Evolutionary conservation across 148 eudicot species (phyloP), one percentile per base, ranked within the genome.

Genomic region (Suaeda aralocaspica): DNA sequence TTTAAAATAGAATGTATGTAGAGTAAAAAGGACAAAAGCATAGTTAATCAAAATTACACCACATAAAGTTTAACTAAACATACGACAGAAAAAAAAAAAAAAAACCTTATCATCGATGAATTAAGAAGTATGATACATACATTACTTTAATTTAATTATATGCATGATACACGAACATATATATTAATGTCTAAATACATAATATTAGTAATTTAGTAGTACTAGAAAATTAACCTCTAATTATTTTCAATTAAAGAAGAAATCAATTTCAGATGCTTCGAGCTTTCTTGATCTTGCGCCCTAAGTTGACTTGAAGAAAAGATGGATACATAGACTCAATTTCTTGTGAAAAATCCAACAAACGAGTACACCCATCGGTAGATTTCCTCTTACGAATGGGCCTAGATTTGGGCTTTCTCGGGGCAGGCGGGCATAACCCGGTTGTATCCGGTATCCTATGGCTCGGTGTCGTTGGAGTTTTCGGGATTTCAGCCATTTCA

Each of bases 401-500:
- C 29, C 4, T 56, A 31, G 73, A 44, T 45, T 74, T 71, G 48
- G 66, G 57, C 63, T 73, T 72, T 41, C 44, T 59, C 0, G 91
- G 91, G 0, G 88, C 79, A 10, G 82, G 85, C 6, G 91, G 91
- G 66, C 91, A 87, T 2, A 72, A 70, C 18, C 59, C 46, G 69
- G 33, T n/a, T n/a, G n/a, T 26, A 59, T 59, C 71, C 14, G 88
- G 85, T 39, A 87, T 87, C 61, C 60, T 77, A 45, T 81, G 81
- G 22, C 72, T 86, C 60, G 66, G 13, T 0, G 84, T 72, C 1
- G 86, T 87, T 21, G 91, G 88, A 28, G 88, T 87, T 45, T 28
- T 63, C 59, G 85, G 85, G 24, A 84, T 81, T 6, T 77, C 85
- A 44, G 60, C 69, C 4, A 70, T 64, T 15, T 64, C 74, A 1